Conservation (phyloP, 345 rosid genomes). For the Lepidium sativum region DNA sequence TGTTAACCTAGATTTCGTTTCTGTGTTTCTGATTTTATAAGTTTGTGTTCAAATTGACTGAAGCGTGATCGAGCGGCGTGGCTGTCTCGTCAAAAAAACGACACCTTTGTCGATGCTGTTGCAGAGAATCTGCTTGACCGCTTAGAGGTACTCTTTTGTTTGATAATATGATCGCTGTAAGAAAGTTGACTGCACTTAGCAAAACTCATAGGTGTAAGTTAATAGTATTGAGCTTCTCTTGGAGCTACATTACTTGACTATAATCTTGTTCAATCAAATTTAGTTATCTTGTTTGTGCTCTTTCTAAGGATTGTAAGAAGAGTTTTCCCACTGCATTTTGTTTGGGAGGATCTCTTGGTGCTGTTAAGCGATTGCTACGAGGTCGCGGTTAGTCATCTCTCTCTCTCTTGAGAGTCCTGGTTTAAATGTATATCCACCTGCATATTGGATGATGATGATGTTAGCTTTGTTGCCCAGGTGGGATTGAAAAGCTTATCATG, state of each 20-base stretch:
- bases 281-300: neutral
- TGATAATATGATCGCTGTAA: neutral
- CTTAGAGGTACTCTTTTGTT: slow-evolving; percentile 47
- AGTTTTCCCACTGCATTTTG: slow-evolving; percentile 72
- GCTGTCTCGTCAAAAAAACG: slow-evolving; percentile 49
- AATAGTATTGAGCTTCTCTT: neutral
- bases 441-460: neutral
- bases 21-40: neutral
- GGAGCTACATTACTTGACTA: neutral
- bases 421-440: neutral
- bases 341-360: slow-evolving; percentile 75
- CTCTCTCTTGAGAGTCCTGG: neutral
- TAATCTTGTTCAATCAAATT: neutral
- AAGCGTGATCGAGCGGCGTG: slow-evolving; percentile 99
- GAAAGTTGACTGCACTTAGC: neutral
- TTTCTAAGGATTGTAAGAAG: slow-evolving; percentile 75
- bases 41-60: slow-evolving; percentile 10
- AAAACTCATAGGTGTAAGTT: neutral
- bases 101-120: slow-evolving; percentile 72
- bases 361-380: slow-evolving; percentile 43
- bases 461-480: slow-evolving; percentile 40
- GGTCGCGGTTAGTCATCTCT: slow-evolving; percentile 60
- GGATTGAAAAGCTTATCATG: slow-evolving; percentile 75
- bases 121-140: slow-evolving; percentile 90
- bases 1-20: neutral